phyloP scores from a whole-genome alignment of 768 basidiomycete species.

The Pleurotus eryngii region DNA sequence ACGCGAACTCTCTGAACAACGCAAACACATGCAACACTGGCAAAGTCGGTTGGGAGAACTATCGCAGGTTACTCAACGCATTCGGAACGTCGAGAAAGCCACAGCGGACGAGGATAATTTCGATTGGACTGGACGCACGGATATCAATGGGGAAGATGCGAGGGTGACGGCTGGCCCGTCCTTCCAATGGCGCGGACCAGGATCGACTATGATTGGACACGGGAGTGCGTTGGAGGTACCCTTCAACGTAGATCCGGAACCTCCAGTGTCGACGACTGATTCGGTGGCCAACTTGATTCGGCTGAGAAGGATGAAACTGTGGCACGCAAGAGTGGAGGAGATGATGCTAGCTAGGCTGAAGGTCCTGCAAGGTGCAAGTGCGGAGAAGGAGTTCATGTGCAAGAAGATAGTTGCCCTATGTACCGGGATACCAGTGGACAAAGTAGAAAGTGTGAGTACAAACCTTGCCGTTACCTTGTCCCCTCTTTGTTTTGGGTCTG shows the following conservation, averaged over 20 bases:
- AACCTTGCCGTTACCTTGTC: no score
- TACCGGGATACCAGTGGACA: slow-evolving; percentile 81
- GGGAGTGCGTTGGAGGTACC: slow-evolving; percentile 63
- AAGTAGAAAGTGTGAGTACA: slow-evolving; percentile 81
- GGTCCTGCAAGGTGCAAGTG: slow-evolving; percentile 71
- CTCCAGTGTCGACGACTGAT: slow-evolving; percentile 62
- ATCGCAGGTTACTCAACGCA: slow-evolving; percentile 76
- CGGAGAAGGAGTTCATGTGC: slow-evolving; percentile 89
- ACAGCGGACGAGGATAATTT: slow-evolving; percentile 75
- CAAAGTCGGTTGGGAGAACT: slow-evolving; percentile 72
- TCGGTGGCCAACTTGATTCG: slow-evolving; percentile 59
- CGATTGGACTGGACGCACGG: slow-evolving; percentile 83
- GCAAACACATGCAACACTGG: slow-evolving; percentile 78
- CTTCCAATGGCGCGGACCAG: slow-evolving; percentile 67
- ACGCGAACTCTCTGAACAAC: slow-evolving; percentile 85
- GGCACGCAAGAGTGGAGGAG: slow-evolving; percentile 79
- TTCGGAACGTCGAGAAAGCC: slow-evolving; percentile 82
- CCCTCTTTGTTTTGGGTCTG: not conserved
- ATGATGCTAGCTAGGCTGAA: slow-evolving; percentile 69
- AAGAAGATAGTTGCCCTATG: slow-evolving; percentile 89
- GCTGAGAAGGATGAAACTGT: slow-evolving; percentile 73
- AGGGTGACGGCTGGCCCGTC: slow-evolving; percentile 49
- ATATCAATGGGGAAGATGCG: slow-evolving; percentile 37
- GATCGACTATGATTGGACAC: slow-evolving; percentile 63
- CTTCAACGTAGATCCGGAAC: slow-evolving; percentile 68